Percentiles rank a stretch among this genome's conserved stretches.
Conservation (phyloP, 139 green algal genomes). For the Chlamydomonas eustigma region DNA sequence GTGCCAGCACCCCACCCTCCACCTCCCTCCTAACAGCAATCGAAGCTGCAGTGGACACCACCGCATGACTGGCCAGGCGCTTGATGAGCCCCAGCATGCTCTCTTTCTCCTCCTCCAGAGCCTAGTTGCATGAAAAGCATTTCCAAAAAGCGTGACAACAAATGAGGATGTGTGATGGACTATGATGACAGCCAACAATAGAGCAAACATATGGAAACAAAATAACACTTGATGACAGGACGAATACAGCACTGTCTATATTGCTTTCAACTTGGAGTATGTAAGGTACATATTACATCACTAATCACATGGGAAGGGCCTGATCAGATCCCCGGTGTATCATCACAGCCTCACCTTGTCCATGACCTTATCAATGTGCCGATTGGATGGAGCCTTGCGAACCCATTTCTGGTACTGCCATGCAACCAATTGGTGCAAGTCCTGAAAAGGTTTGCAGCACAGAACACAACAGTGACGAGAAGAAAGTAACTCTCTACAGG, state of each 20-base stretch:
- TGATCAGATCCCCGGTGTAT: neutral
- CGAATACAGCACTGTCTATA: neutral
- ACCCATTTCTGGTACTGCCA: conserved; percentile 4
- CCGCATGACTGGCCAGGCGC: neutral
- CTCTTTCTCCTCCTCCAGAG: neutral
- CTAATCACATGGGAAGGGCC: neutral
- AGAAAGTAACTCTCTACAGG: too few relatives aligned
- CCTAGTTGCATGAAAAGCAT: neutral
- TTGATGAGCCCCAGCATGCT: neutral
- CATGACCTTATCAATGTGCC: neutral
- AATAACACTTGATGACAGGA: neutral
- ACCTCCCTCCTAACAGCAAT: too few relatives aligned
- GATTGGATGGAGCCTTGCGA: neutral
- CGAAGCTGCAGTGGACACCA: neutral
- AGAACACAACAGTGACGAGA: too few relatives aligned
- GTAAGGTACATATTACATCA: neutral
- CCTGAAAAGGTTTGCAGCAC: too few relatives aligned
- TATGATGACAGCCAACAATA: too few relatives aligned
- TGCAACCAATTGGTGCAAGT: neutral
- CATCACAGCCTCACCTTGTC: neutral
- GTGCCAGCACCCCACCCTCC: too few relatives aligned
- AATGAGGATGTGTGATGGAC: neutral
- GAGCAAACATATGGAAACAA: neutral
- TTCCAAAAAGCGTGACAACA: neutral
- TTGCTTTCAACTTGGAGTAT: neutral